Conservation (phyloP, 2,329 filamentous ascomycete genomes). For the Monilinia polystroma region DNA sequence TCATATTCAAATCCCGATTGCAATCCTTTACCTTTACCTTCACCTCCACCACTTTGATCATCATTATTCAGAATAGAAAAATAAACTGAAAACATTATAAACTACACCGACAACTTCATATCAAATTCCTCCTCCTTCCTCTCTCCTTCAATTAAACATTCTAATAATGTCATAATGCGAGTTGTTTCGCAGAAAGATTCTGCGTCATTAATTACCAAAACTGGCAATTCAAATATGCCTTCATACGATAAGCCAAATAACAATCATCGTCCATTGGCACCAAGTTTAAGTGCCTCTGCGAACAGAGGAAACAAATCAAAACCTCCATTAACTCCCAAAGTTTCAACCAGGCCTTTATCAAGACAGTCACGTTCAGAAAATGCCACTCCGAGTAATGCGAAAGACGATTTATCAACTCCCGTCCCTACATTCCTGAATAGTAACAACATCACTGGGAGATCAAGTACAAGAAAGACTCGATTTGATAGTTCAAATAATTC, state of each 20-base stretch:
- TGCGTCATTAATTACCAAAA: slow-evolving; percentile 33
- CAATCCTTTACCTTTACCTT: too few relatives aligned
- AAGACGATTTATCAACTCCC: slow-evolving; percentile 54
- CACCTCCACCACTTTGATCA: not conserved
- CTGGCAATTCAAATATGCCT: slow-evolving; percentile 43
- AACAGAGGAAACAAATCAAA: slow-evolving; percentile 53
- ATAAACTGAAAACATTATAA: too few relatives aligned
- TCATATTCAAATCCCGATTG: too few relatives aligned
- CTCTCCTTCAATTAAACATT: slow-evolving; percentile 24
- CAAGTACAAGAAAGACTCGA: slow-evolving; percentile 69
- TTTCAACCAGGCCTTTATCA: slow-evolving; percentile 44
- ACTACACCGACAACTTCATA: slow-evolving; percentile 12
- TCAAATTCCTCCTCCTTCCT: slow-evolving; percentile 14
- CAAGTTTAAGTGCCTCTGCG: slow-evolving; percentile 63
- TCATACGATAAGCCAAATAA: slow-evolving; percentile 50
- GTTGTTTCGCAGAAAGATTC: slow-evolving; percentile 39
- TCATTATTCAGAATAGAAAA: not conserved
- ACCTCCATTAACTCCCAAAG: slow-evolving; percentile 54
- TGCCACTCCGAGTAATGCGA: slow-evolving; percentile 30
- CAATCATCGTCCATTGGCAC: slow-evolving; percentile 57
- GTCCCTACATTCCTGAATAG: slow-evolving; percentile 55
- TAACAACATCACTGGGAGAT: slow-evolving; percentile 75
- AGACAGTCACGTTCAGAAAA: slow-evolving; percentile 44
- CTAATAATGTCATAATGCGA: slow-evolving; percentile 49
- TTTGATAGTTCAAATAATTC: slow-evolving; percentile 68